Evolutionary conservation across 306 rosid species (phyloP), one percentile per base, ranked within the genome.

Genomic region (Lupinus albus): DNA sequence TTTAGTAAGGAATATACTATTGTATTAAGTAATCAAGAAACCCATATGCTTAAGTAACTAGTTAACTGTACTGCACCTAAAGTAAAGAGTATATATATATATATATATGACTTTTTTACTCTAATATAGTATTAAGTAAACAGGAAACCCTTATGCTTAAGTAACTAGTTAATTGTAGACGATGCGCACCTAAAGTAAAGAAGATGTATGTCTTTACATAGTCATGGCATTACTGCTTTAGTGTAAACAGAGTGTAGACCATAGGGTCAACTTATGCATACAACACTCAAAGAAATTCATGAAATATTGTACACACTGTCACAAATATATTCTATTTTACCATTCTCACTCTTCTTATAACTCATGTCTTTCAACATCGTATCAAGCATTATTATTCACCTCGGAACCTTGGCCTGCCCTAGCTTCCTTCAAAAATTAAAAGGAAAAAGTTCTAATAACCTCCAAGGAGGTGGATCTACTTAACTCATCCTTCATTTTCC

Each of bases 71-170:
- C 17, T 55, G 30, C 4, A 16, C 28, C 51, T 54, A 18, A 46
- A 46, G 13, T 4, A n/a, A 36, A 46, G 57, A 70, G 55, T 8
- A 47, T 33, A 6, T 51, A 25, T 25, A 16, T 16, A 28, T 28
- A 21, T 32, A 6, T 32, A n/a, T n/a, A n/a, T n/a, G n/a, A n/a
- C n/a, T 11, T 46, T 8, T 14, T 10, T 17, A 42, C 47, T 58
- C 47, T 13, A 48, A 59, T 46, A 59, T 48, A 35, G 60, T 13
- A 60, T 71, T 50, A 60, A 48, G 61, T 35, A 45, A 59, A 11
- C 35, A 28, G 20, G 41, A 59, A 71, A 50, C 52, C 35, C 76
- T 18, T 33, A 2, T 20, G 13, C 7, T 7, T 8, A 55, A 25
- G 30, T 4, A 25, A 25, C 30, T 25, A 25, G 30, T 25, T 25